Evolutionary conservation across 2,329 filamentous ascomycete species (phyloP), one percentile per base, ranked within the genome.

Genomic region (Ophiosphaerella narmari): DNA sequence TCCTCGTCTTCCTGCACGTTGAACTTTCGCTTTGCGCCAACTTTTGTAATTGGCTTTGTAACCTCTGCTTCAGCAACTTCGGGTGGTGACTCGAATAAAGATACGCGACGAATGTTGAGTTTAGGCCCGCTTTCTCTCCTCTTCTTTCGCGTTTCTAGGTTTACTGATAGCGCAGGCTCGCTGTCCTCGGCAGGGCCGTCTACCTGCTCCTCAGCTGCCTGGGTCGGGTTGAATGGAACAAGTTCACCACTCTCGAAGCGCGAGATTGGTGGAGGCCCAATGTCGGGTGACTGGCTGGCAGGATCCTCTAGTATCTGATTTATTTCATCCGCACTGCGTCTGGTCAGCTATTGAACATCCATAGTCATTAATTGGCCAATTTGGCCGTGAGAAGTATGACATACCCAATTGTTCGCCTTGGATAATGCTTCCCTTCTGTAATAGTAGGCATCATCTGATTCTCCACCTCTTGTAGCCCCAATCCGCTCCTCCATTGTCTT

Each of bases 321-420:
- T 34, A 89, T 85, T 60, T 89, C 83, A 7, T 86, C 82, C 18
- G 78, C 78, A 56, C 84, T 87, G 46, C 7, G 32, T 23, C 7
- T 8, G 12, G 52, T 71, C 54, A 70, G 67, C 29, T 23, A 35
- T 14, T 9, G 16, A 18, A 14, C 39, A 23, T n/a, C n/a, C 21
- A 14, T 4, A 8, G 24, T 32, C 5, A 11, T 18, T n/a, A 29
- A 45, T 4, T 13, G 32, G 7, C 14, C 38, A 24, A 39, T 24
- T 18, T 37, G 34, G 29, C 26, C 16, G 33, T 21, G 34, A 44
- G n/a, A 52, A 59, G 33, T 14, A 33, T 11, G 33, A 75, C 82
- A 50, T 77, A 90, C 87, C 83, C 86, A 65, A 91, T 76, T 8
- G 88, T 89, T 59, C 80, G 79, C 44, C 89, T 78, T 9, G 87